Conservation (phyloP, 2,329 filamentous ascomycete genomes). For the Penicillium sp. region DNA sequence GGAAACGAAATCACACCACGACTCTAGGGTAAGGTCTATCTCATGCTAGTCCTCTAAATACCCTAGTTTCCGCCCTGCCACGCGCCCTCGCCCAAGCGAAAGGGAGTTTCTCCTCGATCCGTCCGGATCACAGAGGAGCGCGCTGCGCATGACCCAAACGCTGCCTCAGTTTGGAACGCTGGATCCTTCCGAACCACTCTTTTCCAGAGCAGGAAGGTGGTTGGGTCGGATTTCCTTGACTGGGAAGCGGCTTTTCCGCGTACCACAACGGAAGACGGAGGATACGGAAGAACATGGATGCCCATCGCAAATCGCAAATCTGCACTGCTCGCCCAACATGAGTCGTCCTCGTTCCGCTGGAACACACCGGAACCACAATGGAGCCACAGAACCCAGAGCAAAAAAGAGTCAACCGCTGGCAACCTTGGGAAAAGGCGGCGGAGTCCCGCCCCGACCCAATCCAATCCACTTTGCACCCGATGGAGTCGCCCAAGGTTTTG, state of each 20-base stretch:
- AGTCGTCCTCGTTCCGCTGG: background rate
- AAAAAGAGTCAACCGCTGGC: background rate
- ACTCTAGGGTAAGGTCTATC: background rate
- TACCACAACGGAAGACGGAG: background rate
- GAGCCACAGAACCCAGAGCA: background rate
- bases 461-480: slow-evolving; percentile 11
- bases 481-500: slow-evolving; percentile 22
- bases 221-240: background rate
- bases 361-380: background rate
- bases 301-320: background rate
- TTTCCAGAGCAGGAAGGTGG: slow-evolving; percentile 24
- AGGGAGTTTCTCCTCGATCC: background rate
- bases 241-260: background rate
- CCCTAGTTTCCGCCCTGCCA: slow-evolving; percentile 1
- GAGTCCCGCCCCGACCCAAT: slow-evolving; percentile 21
- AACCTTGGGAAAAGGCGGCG: slow-evolving; percentile 13
- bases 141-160: background rate
- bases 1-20: background rate
- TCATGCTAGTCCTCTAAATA: background rate
- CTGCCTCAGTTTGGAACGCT: background rate
- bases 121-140: background rate
- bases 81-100: background rate
- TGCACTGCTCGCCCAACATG: no score
- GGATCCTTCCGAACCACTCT: background rate
- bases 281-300: background rate